Base-by-base conservation (phyloP, 768 basidiomycete genomes). In the Boletus pseudopeckii region DNA sequence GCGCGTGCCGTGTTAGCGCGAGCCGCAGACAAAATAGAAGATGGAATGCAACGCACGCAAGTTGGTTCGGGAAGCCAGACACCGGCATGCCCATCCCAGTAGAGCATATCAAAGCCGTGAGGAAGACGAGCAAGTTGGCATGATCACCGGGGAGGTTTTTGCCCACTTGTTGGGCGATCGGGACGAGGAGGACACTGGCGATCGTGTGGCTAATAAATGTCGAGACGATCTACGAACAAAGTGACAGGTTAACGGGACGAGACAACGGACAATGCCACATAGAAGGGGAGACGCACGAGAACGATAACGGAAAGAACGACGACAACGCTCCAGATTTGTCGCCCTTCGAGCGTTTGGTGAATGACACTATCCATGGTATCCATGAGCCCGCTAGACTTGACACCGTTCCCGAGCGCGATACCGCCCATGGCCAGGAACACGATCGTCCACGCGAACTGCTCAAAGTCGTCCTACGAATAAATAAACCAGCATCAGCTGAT, bases 51-150 rank as follows among this genome's bases (percentile, higher is more conserved):
- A 56, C 89, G 63, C 71, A 95, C 94, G 93, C 92, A 45, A 92
- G 94, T 73, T 97, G 92, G 70, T 98, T 97, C 0, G 96, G 96
- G 77, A 98, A 99, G n/a, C 97, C 97, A 56, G 92, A 94, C 37
- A 98, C 94, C 3, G 96, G 95, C 81, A 98, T 90, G 11, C 92
- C 96, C 97, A 99, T 99, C 2, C 96, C 97, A 6, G 92, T 77
- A 4, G 92, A 95, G 67, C 96, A 98, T 47, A 97, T 88, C 55
- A 98, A 76, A 14, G 83, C 93, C 33, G 94, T 97, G 61, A 94
- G 81, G 74, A 99, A 96, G 63, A 98, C 90, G 59, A 99, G 82
- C 9, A 98, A 73, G 60, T 92, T 87, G 41, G 81, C 75, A 58
- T 88, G 89, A 42, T 85, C 74, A 1, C 83, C 83, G 9, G 74